Base-by-base conservation (phyloP, 345 rosid genomes). In the Euphorbia pulcherrima region DNA sequence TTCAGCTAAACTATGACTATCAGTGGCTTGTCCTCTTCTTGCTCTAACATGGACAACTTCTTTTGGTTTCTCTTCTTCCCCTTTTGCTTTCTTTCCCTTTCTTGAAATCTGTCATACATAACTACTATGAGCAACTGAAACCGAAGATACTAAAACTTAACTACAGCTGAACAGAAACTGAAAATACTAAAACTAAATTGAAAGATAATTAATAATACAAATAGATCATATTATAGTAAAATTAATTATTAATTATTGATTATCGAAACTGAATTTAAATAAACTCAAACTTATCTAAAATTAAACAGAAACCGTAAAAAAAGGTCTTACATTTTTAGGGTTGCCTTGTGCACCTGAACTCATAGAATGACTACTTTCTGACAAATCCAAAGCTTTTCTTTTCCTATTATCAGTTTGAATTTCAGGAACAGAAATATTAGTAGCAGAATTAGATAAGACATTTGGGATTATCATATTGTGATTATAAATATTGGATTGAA, bases 1-100 rank as follows among this genome's bases (percentile, higher is more conserved):
- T 79, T 92, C 97, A 6, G 97, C 93, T 75, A 92, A 84, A 81
- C 97, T 92, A 78, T 92, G 97, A 70, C 87, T 92, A 70, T 89
- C 92, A 64, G 96, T 92, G 68, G 97, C 97, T 82, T 92, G 93
- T 62, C 97, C 97, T 79, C 96, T 86, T 80, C 89, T 79, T 46
- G 97, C 97, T 86, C 97, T 89, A 26, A 92, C 96, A 73, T 89
- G 97, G 79, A 92, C 89, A 29, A 88, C 95, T 65, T 87, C 92
- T 72, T 74, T 83, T 35, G 84, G 79, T 69, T 76, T 79, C 60
- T 73, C 71, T 67, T 78, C 80, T 6, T 81, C 84, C 18, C 71
- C 87, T 35, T 84, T 85, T 62, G 46, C 71, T 77, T 77, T 84
- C 65, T 90, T 85, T 60, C 86, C 80, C 77, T 82, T 81, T 65